These are phyloP conservation scores for Amaranthus tricolor DNA, from an alignment of 179 eudicot genomes.

Conservation along the genomic window DNA sequence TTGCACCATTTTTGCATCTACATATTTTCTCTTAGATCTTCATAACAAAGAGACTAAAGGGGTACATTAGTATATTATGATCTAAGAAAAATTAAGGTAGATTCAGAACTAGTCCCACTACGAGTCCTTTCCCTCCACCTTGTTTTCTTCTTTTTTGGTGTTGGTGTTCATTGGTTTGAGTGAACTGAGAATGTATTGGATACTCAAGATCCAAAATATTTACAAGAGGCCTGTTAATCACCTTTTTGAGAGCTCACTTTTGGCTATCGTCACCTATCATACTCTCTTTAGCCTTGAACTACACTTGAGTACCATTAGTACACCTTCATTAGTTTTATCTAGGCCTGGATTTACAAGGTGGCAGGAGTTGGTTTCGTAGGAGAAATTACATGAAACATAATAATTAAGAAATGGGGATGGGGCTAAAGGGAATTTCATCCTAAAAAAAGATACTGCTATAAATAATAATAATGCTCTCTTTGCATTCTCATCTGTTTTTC, in stretches of 20 bases:
- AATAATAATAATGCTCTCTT: no score
- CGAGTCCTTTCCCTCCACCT: background rate
- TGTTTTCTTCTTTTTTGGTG: background rate
- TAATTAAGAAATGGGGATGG: no score
- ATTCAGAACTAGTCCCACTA: background rate
- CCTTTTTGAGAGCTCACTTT: background rate
- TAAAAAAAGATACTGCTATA: no score
- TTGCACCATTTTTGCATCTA: background rate
- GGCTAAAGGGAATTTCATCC: no score
- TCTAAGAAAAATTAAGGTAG: background rate
- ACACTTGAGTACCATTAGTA: background rate
- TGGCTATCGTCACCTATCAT: background rate
- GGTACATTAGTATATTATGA: background rate
- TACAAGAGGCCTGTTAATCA: background rate
- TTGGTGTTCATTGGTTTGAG: background rate
- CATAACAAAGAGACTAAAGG: background rate
- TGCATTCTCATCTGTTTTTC: no score
- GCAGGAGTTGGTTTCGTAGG: no score
- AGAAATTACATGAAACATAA: no score
- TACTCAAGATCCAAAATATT: background rate
- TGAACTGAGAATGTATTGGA: background rate
- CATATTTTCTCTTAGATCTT: background rate
- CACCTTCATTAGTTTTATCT: background rate
- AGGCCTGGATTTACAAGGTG: no score
- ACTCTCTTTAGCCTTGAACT: background rate